phyloP scores from a whole-genome alignment of 306 rosid species.

The Hippophae gyantsensis region DNA sequence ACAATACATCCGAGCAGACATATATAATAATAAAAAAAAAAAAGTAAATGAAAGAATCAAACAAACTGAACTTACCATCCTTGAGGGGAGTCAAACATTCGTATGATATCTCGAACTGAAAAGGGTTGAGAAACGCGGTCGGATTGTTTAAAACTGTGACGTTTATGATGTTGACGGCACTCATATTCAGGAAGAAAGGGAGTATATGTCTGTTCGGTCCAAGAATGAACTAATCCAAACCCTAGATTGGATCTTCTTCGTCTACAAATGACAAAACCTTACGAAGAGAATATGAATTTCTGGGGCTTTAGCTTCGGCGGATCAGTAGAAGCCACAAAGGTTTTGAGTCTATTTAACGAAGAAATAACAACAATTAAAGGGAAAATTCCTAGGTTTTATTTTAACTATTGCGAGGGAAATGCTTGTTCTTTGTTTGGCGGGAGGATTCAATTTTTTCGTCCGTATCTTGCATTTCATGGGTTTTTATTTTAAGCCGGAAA shows the following conservation, averaged over 20 bases:
- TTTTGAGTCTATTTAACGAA: no score
- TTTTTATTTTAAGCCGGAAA: no score
- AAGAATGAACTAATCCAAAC: not conserved
- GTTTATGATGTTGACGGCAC: conserved; percentile 84
- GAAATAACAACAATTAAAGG: no score
- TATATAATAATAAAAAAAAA: not conserved
- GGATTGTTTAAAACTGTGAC: conserved; percentile 76
- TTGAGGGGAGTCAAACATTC: conserved; percentile 40
- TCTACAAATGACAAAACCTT: conserved; percentile 12
- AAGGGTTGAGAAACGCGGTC: conserved; percentile 50
- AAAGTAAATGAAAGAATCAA: not conserved
- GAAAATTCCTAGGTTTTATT: no score
- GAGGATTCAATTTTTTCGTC: no score
- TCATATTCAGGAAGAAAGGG: conserved; percentile 29
- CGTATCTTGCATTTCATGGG: no score
- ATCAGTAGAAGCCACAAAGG: no score
- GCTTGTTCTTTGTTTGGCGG: no score
- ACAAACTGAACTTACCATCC: conserved; percentile 18
- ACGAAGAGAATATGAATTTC: no score
- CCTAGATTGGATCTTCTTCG: conserved; percentile 7
- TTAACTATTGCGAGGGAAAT: no score
- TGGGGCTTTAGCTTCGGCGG: no score
- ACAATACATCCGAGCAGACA: not conserved
- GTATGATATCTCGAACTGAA: conserved; percentile 37
- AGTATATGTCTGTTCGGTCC: not conserved